Evolutionary conservation across 257 asterid species (phyloP).

Genomic region (Solanum piurae): DNA sequence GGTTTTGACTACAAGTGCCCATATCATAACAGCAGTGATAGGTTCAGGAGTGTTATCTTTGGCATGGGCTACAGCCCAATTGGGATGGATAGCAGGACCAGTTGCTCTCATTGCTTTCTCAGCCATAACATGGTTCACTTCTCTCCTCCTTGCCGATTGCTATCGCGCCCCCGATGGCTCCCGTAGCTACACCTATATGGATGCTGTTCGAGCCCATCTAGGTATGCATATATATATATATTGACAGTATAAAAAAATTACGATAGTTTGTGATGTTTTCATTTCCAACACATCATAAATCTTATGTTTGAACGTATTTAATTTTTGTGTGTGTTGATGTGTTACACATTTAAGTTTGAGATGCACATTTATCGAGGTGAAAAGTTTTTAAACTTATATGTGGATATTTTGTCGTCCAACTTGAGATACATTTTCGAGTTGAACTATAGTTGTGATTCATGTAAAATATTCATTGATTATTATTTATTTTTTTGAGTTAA

Average conservation of each 20-base stretch:
- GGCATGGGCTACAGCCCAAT: conserved; percentile 73
- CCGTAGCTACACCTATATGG: conserved; percentile 45
- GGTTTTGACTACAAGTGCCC: conserved; percentile 43
- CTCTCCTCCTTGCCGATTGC: conserved; percentile 49
- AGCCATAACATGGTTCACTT: conserved; percentile 43
- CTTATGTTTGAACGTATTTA: not conserved
- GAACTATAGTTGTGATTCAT: not conserved
- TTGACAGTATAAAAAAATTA: not conserved
- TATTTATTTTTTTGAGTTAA: not conserved
- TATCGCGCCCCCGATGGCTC: conserved; percentile 33
- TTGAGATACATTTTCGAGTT: not conserved
- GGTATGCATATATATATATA: conserved; percentile 14
- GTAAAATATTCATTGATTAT: not conserved
- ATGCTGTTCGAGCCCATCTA: conserved; percentile 34
- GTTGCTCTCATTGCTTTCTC: conserved; percentile 37
- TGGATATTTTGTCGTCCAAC: not conserved
- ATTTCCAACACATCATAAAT: not conserved
- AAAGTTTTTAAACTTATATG: not conserved
- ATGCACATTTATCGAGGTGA: not conserved
- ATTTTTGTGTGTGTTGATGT: not conserved
- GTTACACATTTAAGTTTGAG: not conserved
- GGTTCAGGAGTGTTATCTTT: conserved; percentile 75
- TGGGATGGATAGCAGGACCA: conserved; percentile 76
- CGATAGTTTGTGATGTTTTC: not conserved
- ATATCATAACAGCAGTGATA: conserved; percentile 59